phyloP scores from a whole-genome alignment of 768 basidiomycete genomes.

The Rhizopogon roseolus region DNA sequence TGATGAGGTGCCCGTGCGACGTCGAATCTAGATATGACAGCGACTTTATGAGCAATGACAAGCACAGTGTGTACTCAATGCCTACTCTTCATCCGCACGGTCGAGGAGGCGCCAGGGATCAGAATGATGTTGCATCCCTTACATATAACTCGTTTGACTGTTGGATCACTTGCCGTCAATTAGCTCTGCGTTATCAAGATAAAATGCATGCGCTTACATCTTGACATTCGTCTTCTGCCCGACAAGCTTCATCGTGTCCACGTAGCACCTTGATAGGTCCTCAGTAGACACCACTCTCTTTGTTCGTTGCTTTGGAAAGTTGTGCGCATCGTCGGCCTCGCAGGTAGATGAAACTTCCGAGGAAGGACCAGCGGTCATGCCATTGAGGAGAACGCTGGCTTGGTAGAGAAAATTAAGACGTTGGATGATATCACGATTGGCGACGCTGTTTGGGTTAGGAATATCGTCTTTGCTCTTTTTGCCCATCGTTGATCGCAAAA shows the following conservation, averaged over 20 bases:
- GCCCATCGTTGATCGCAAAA: constrained; percentile 43
- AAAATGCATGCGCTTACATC: constrained; percentile 45
- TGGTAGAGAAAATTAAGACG: constrained; percentile 85
- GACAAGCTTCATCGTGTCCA: constrained; percentile 62
- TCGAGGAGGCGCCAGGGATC: constrained; percentile 62
- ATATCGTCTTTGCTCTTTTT: constrained; percentile 59
- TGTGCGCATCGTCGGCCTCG: not conserved
- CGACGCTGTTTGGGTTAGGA: constrained; percentile 52
- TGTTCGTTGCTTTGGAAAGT: constrained; percentile 14
- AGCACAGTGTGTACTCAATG: constrained; percentile 1
- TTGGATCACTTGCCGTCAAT: constrained; percentile 56
- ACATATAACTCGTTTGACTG: constrained; percentile 79
- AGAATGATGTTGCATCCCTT: constrained; percentile 60
- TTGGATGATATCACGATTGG: constrained; percentile 75
- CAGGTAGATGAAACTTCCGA: not conserved
- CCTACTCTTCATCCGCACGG: constrained; percentile 63
- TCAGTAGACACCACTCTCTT: constrained; percentile 27
- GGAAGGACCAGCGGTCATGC: constrained; percentile 21
- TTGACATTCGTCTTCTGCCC: constrained; percentile 74
- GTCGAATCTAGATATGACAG: constrained; percentile 27
- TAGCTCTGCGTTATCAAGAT: not conserved
- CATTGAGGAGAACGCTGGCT: constrained; percentile 60
- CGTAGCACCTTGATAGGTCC: constrained; percentile 63
- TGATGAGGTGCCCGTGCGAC: constrained; percentile 49
- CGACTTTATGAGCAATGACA: constrained; percentile 19